Evolutionary conservation across 805 yeast species (phyloP), one percentile per base, ranked within the genome.

Genomic region (Candida quercuum): DNA sequence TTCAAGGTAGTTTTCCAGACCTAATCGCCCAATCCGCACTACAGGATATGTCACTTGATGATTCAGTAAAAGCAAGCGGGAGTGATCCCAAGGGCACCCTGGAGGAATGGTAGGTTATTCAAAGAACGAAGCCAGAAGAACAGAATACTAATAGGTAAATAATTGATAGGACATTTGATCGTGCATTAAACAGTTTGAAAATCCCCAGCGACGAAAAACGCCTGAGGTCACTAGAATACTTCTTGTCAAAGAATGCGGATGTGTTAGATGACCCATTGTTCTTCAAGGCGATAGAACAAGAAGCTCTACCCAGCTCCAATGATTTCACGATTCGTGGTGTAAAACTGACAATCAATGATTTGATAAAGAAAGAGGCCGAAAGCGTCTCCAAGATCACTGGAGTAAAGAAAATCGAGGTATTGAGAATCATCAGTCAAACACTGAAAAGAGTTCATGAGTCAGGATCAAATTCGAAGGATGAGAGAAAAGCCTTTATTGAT

Each of bases 321-420:
- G 32, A 29, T 3, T 11, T 29, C n/a, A 19, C 15, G 13, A 12
- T 33, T 10, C 29, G 36, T 26, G 36, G 30, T 20, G 15, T 21
- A n/a, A 18, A 9, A 3, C 26, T 26, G 13, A 13, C 15, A 4
- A 15, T 26, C 18, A 43, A 43, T 14, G 54, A 51, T 17, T 45
- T 48, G 10, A 54, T 49, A 28, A 54, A 49, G 21, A 56, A 58
- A 26, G 60, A 58, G 27, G 46, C 61, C 16, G 62, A 66, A 2
- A 70, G 22, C 21, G 19, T 34, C 13, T 14, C 24, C n/a, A 25
- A 33, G 13, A 18, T 32, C n/a, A 32, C 21, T 22, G 22, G 14
- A 16, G 12, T 24, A 3, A 24, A 32, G 13, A 26, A 19, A 8
- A 8, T n/a, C 9, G 36, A 33, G 13, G n/a, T 26, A 4, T 61